Conservation (phyloP, 2,329 filamentous ascomycete genomes). For the Calonectria fujianensis region DNA sequence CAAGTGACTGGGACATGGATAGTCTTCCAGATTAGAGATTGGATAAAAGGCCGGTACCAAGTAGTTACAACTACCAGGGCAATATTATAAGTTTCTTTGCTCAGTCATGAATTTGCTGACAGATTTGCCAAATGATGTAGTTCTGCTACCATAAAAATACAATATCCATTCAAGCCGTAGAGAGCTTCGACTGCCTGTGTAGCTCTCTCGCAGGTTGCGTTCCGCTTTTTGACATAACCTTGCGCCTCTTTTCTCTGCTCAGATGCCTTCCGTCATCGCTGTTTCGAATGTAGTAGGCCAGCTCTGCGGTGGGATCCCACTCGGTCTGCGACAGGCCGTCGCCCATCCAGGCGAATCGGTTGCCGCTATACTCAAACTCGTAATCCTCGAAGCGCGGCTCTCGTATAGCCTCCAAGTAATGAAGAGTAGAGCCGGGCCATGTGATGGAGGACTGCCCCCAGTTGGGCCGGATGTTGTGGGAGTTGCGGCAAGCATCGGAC, state of each 20-base stretch:
- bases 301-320: slow-evolving; percentile 43
- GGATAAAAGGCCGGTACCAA: too few species aligned
- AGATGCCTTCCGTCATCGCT: slow-evolving; percentile 40
- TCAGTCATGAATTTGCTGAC: too few species aligned
- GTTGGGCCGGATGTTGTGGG: slow-evolving; percentile 41
- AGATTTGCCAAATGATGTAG: background rate
- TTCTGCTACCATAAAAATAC: background rate
- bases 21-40: too few species aligned
- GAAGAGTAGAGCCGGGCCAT: slow-evolving; percentile 41
- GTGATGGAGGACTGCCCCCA: slow-evolving; percentile 45
- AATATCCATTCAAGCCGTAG: background rate
- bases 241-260: slow-evolving; percentile 28
- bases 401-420: slow-evolving; percentile 42
- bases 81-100: too few species aligned
- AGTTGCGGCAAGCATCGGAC: slow-evolving; percentile 42
- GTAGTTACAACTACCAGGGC: too few species aligned
- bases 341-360: slow-evolving; percentile 14
- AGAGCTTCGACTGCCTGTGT: slow-evolving; percentile 12
- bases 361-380: slow-evolving; percentile 19
- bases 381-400: slow-evolving; percentile 29
- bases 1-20: too few species aligned
- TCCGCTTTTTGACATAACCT: slow-evolving; percentile 5
- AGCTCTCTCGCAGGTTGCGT: background rate
- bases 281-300: slow-evolving; percentile 44
- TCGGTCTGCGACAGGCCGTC: slow-evolving; percentile 38